Conservation (phyloP, 164 flowering plant species). For the Vitis riparia region DNA sequence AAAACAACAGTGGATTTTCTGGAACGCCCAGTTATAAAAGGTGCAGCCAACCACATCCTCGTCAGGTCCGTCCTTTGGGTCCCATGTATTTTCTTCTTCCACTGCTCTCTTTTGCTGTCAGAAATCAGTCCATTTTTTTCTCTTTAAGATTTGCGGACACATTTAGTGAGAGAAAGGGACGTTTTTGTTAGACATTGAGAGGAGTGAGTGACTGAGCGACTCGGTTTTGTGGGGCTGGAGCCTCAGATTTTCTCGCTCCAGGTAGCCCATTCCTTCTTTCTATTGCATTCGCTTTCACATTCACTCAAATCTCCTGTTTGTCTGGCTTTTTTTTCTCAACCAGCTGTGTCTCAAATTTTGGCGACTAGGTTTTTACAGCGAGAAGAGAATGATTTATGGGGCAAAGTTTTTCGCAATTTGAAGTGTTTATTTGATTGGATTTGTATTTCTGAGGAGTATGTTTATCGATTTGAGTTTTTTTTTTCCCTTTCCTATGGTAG, state of each 20-base stretch:
- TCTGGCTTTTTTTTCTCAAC: slow-evolving; percentile 1
- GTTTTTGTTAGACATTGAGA: background rate
- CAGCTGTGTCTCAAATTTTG: background rate
- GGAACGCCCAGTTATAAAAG: background rate
- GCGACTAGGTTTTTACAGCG: too few species aligned
- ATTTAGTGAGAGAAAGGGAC: background rate
- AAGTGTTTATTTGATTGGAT: background rate
- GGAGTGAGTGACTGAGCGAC: background rate
- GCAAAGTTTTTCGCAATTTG: too few species aligned
- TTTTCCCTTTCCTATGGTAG: slow-evolving; percentile 4
- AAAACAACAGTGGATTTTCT: slow-evolving; percentile 9
- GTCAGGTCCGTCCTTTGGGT: slow-evolving; percentile 33
- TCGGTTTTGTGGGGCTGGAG: background rate
- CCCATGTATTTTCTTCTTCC: slow-evolving; percentile 20
- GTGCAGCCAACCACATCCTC: slow-evolving; percentile 16
- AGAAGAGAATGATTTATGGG: too few species aligned
- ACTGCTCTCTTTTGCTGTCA: slow-evolving; percentile 18
- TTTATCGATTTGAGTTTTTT: background rate
- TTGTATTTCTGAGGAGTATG: slow-evolving; percentile 2
- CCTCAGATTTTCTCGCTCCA: slow-evolving; percentile 3
- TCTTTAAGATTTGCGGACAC: slow-evolving; percentile 4
- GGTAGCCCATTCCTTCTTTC: slow-evolving; percentile 11
- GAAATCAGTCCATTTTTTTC: background rate
- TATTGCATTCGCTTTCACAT: background rate
- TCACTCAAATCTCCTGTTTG: background rate